Base-by-base conservation (phyloP, 2,329 filamentous ascomycete genomes). In the Claviceps quebecensis region DNA sequence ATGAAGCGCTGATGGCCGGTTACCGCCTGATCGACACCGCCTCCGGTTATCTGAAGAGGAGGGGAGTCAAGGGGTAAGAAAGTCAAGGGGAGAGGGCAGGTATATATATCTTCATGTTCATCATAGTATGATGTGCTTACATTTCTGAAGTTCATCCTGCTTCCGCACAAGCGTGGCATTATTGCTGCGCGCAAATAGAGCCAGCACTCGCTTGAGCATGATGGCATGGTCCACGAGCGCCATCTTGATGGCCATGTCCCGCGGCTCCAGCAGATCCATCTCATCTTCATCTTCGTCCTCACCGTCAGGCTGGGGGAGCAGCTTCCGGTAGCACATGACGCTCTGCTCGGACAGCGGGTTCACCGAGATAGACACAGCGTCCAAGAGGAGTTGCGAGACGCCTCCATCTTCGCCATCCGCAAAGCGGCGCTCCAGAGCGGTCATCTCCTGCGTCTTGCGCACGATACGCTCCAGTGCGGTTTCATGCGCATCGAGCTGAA, bases 391-490 rank as follows among this genome's bases (percentile, higher is more conserved):
- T 43, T 80, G 77, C 16, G 83, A 77, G 44, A 80, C 78, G 8
- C 83, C 78, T 34, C 83, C 78, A 38, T 87, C 81, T 52, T 91
- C 86, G 5, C 84, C 85, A 22, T 87, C 82, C 1, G 74, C 69
- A 8, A 91, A 74, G 48, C 82, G 81, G 64, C 84, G 87, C 64
- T 95, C 88, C 1, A 95, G 72, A 0, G 76, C 68, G 1, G 80
- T 73, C 70, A 97, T 79, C 67, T 97, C 91, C 53, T 87, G 80
- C 1, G 91, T 95, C 72, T 96, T 96, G 53, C 90, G 81, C 59
- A 87, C 84, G 36, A 93, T 91, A 16, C 91, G 83, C 65, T 97
- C 91, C 54, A 97, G 74, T 0, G 86, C 91, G n/a, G 88, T 90
- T 66, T 96, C 86, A 53, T 93, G 73, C 6, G 90, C 82, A 36